A percentile compares a stretch with the other conserved stretches of the same genome.
phyloP scores from a whole-genome alignment of 2,329 filamentous ascomycete species.

The Pseudogymnoascus sp. region DNA sequence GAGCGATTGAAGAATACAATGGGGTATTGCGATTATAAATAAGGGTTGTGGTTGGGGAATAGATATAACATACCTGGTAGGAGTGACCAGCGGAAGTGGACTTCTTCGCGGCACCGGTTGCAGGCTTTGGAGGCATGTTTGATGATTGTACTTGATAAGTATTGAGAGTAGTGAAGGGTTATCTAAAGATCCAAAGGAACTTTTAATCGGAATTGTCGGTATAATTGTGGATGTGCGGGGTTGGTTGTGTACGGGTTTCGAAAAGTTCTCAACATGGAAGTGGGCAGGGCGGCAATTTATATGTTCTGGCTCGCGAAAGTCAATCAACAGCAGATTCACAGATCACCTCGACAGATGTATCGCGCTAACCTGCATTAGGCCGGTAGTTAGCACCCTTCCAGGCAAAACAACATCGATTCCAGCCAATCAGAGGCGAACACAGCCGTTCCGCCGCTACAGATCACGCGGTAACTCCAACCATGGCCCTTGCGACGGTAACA shows the following conservation, averaged over 20 bases:
- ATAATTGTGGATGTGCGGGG: conserved; percentile 8
- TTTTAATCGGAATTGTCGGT: not conserved
- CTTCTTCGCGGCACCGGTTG: conserved; percentile 11
- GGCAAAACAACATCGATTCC: not conserved
- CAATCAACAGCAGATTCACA: conserved; percentile 8
- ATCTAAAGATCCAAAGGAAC: conserved; percentile 1
- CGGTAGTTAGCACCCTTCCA: not conserved
- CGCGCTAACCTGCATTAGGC: not conserved
- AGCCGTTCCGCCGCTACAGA: conserved; percentile 7
- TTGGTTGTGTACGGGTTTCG: conserved; percentile 8
- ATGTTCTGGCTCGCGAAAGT: conserved; percentile 5
- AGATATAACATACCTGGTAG: conserved; percentile 11
- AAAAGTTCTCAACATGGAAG: conserved; percentile 9
- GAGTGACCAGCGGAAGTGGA: conserved; percentile 9
- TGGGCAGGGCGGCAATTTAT: conserved; percentile 3
- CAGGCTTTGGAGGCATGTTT: conserved; percentile 13
- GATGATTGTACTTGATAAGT: not conserved
- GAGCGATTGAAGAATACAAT: conserved; percentile 3
- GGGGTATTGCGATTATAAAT: not conserved
- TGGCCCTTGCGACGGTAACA: not conserved
- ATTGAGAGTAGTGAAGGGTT: not conserved
- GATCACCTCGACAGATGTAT: conserved; percentile 1
- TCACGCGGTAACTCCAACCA: conserved; percentile 4
- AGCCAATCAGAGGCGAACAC: not conserved
- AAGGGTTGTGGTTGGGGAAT: not conserved